Conservation (phyloP, 1,284 basidiomycete genomes). For the Microbotryum lychnidis-dioicae region DNA sequence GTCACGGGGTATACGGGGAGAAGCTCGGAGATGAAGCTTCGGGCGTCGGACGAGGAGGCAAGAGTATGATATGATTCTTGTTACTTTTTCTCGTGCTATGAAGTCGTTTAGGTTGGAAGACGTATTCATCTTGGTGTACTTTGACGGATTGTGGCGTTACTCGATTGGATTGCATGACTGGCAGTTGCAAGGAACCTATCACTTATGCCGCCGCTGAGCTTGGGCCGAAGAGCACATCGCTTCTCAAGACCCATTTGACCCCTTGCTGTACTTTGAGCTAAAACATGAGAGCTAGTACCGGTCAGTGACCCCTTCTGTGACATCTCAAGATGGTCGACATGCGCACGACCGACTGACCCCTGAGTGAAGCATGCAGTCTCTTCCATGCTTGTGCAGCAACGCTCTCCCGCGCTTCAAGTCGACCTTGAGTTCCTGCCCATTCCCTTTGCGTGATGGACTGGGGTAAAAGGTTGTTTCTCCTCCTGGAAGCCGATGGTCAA, state of each 20-base stretch:
- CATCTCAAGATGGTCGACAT: neutral
- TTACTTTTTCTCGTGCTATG: too few species aligned
- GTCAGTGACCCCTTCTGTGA: neutral
- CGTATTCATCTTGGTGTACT: too few species aligned
- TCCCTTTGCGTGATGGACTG: conserved; percentile 17
- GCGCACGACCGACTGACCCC: conserved; percentile 46
- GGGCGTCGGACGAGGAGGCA: too few species aligned
- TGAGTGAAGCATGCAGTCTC: conserved; percentile 68
- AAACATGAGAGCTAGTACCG: neutral
- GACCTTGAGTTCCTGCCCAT: conserved; percentile 47
- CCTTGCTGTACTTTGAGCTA: conserved; percentile 50
- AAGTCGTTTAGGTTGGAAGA: too few species aligned
- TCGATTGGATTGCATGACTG: too few species aligned
- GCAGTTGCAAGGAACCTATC: too few species aligned
- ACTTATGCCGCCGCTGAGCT: too few species aligned
- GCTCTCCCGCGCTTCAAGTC: conserved; percentile 59
- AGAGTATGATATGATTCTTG: too few species aligned
- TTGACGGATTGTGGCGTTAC: too few species aligned
- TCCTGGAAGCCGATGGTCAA: conserved; percentile 41
- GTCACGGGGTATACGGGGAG: too few species aligned
- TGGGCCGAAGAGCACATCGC: conserved; percentile 59
- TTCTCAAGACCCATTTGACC: conserved; percentile 65
- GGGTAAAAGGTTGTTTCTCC: conserved; percentile 72
- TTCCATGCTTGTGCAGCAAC: conserved; percentile 63
- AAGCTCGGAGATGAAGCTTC: too few species aligned